A percentile compares a stretch with the other conserved stretches of the same genome.
Evolutionary conservation across 176 grass and related monocot species (phyloP).

Genomic region (Hordeum vulgare): MorexV3_pseudomolecules_assembly NC_058523.1:2661307-2661806

Average conservation of each 20-base stretch:
- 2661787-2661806: background rate
- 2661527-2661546: background rate
- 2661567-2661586: background rate
- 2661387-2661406: background rate
- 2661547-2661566: too few species aligned
- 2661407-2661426: too few species aligned
- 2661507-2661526: background rate
- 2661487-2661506: too few species aligned
- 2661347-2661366: too few species aligned
- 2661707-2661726: background rate
- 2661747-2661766: background rate
- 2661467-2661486: too few species aligned
- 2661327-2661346: too few species aligned
- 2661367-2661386: too few species aligned
- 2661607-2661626: background rate
- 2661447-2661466: too few species aligned
- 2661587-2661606: background rate
- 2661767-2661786: background rate
- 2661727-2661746: background rate
- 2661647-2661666: background rate
- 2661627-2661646: background rate
- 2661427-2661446: too few species aligned
- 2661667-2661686: background rate
- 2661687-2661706: background rate
- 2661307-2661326: too few species aligned